A percentile compares a stretch with the other conserved stretches of the same genome.
Conservation (phyloP, 2,329 filamentous ascomycete species). For the Alternaria tenuissima region DNA sequence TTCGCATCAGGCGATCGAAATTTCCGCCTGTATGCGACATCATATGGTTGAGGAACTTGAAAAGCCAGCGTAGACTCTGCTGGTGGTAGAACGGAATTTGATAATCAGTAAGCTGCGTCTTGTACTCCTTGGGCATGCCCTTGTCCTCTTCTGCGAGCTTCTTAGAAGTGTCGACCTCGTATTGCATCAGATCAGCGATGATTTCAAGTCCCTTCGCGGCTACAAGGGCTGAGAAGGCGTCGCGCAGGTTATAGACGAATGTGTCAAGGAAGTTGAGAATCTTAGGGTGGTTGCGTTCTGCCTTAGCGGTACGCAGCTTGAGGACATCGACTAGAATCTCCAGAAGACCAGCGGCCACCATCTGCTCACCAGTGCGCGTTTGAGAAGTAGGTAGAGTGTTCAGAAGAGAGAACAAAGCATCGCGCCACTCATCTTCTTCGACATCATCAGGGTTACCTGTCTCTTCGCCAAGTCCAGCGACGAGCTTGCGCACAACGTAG, state of each 20-base stretch:
- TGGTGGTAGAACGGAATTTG: constrained; percentile 92
- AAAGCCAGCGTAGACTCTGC: constrained; percentile 88
- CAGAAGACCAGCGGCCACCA: constrained; percentile 88
- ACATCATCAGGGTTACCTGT: constrained; percentile 62
- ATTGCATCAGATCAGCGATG: constrained; percentile 86
- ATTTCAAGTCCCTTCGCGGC: constrained; percentile 84
- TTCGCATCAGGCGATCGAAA: constrained; percentile 88
- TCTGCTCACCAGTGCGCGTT: constrained; percentile 77
- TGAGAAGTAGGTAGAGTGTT: constrained; percentile 77
- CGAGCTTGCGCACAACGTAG: constrained; percentile 89
- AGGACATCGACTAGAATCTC: constrained; percentile 90
- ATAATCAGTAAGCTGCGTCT: constrained; percentile 88
- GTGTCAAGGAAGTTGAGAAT: constrained; percentile 88
- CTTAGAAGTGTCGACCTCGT: constrained; percentile 76
- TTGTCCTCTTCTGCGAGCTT: constrained; percentile 71
- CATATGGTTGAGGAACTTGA: constrained; percentile 96
- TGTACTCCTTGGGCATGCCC: constrained; percentile 75
- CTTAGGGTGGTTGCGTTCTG: constrained; percentile 82
- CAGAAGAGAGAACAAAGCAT: constrained; percentile 86
- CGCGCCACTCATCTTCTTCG: constrained; percentile 88
- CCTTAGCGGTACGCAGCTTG: constrained; percentile 79
- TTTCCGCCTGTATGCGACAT: constrained; percentile 85
- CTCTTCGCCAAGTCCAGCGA: constrained; percentile 74
- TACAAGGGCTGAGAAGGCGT: constrained; percentile 84
- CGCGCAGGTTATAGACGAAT: constrained; percentile 83